Percentiles rank a stretch among this genome's conserved stretches.
Evolutionary conservation across 768 basidiomycete species (phyloP).

Genomic region (Termitomyces heimii): DNA sequence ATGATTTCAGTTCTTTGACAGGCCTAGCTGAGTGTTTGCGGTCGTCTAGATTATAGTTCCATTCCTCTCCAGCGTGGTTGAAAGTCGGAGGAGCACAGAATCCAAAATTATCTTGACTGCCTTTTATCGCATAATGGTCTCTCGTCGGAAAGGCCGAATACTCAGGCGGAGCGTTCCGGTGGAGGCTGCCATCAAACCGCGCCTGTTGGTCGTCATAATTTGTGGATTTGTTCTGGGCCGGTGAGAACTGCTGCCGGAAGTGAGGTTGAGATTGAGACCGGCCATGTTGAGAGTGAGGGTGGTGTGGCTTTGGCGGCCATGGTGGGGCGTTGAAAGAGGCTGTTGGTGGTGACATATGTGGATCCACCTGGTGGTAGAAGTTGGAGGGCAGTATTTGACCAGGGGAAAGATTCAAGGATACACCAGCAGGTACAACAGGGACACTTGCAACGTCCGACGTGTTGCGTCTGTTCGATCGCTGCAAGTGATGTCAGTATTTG

Average conservation of each 20-base stretch:
- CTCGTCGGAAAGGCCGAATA: constrained; percentile 5
- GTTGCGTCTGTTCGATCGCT: constrained; percentile 2
- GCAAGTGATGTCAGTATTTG: neutral
- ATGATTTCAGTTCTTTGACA: neutral
- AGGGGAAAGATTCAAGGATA: constrained; percentile 45
- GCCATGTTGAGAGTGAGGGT: neutral
- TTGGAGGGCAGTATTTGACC: constrained; percentile 50
- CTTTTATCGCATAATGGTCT: neutral
- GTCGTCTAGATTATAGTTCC: neutral
- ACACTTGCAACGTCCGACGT: constrained; percentile 3
- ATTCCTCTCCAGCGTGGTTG: neutral
- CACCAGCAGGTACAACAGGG: constrained; percentile 29
- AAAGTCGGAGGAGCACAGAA: neutral
- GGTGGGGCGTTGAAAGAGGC: neutral
- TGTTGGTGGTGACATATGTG: neutral
- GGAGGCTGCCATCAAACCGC: neutral
- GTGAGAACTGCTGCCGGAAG: neutral
- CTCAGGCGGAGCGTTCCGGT: constrained; percentile 6
- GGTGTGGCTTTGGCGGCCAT: constrained; percentile 6
- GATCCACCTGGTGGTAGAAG: constrained; percentile 8
- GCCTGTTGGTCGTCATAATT: neutral
- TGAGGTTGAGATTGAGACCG: constrained; percentile 6
- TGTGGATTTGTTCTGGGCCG: neutral
- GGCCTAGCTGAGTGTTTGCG: neutral
- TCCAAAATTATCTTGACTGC: neutral